Percentiles rank a stretch among this genome's conserved stretches.
Conservation (phyloP, 352 stramenopile genomes). For the Elongisporangium prolatum region DNA sequence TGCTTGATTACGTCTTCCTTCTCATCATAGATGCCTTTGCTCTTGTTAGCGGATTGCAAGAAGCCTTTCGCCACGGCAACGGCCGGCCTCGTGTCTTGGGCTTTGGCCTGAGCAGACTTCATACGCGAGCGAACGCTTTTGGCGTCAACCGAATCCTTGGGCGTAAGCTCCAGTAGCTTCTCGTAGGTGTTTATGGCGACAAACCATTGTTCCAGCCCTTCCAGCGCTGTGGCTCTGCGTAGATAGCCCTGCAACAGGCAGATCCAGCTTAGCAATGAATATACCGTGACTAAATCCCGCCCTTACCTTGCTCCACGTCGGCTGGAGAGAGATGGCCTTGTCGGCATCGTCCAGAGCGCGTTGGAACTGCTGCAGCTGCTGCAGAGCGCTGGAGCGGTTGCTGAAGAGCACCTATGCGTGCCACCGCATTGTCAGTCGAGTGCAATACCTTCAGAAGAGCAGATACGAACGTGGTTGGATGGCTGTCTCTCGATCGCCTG, state of each 20-base stretch:
- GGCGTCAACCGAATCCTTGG: slow-evolving; percentile 14
- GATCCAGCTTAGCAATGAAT: neutral
- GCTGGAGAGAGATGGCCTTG: slow-evolving; percentile 66
- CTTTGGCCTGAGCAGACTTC: neutral
- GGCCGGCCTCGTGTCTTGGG: slow-evolving; percentile 5
- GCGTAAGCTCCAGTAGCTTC: slow-evolving; percentile 61
- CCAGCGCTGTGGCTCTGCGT: slow-evolving; percentile 82
- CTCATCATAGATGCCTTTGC: slow-evolving; percentile 56
- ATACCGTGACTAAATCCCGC: neutral
- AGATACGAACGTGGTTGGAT: slow-evolving; percentile 37
- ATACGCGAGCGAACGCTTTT: slow-evolving; percentile 38
- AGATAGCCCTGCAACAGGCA: slow-evolving; percentile 60
- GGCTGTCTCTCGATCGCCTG: slow-evolving; percentile 45
- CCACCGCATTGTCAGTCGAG: neutral
- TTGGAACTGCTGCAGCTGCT: slow-evolving; percentile 66
- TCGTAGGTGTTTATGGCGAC: slow-evolving; percentile 79
- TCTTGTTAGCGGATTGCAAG: slow-evolving; percentile 20
- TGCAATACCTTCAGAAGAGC: neutral
- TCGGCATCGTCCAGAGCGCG: slow-evolving; percentile 84
- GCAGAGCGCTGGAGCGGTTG: slow-evolving; percentile 86
- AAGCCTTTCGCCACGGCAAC: slow-evolving; percentile 44
- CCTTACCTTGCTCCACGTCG: slow-evolving; percentile 86
- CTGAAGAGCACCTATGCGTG: slow-evolving; percentile 49
- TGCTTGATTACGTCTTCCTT: slow-evolving; percentile 43
- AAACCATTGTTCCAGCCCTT: slow-evolving; percentile 42